phyloP scores from a whole-genome alignment of 2,329 filamentous ascomycete genomes.

The Rhytidhysteron rufulum region DNA sequence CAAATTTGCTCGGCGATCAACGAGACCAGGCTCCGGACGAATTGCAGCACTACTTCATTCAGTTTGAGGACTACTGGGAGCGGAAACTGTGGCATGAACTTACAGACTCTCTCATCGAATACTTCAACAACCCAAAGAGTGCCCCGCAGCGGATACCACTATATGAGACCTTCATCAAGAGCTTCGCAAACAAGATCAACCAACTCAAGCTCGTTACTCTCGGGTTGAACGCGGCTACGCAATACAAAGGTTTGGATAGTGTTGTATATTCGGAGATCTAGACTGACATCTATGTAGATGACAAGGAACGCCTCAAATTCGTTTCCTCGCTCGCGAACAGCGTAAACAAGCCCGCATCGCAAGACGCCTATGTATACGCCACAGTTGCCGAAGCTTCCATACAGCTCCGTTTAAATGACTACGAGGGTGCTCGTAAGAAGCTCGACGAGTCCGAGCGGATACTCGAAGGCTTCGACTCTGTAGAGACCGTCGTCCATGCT shows the following conservation, averaged over 20 bases:
- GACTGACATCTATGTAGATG: conserved; percentile 56
- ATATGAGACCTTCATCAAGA: conserved; percentile 92
- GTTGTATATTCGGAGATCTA: background rate
- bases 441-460: conserved; percentile 84
- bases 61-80: conserved; percentile 97
- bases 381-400: conserved; percentile 85
- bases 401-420: conserved; percentile 74
- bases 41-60: conserved; percentile 80
- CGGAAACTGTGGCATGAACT: conserved; percentile 99
- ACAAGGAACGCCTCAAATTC: conserved; percentile 80
- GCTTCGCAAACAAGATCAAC: conserved; percentile 98
- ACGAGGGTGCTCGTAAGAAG: conserved; percentile 80
- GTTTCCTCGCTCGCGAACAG: conserved; percentile 78
- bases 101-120: conserved; percentile 80
- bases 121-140: conserved; percentile 81
- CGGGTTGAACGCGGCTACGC: conserved; percentile 78
- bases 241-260: conserved; percentile 65
- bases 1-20: conserved; percentile 88
- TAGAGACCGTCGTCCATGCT: conserved; percentile 93
- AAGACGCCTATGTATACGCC: conserved; percentile 94
- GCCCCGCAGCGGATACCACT: conserved; percentile 79
- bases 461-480: conserved; percentile 86
- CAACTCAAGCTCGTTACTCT: conserved; percentile 94
- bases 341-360: conserved; percentile 86
- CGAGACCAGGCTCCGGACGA: conserved; percentile 83